A percentile compares a stretch with the other conserved stretches of the same genome.
phyloP scores from a whole-genome alignment of 2,329 filamentous ascomycete species.

The Didymella sp. region DNA sequence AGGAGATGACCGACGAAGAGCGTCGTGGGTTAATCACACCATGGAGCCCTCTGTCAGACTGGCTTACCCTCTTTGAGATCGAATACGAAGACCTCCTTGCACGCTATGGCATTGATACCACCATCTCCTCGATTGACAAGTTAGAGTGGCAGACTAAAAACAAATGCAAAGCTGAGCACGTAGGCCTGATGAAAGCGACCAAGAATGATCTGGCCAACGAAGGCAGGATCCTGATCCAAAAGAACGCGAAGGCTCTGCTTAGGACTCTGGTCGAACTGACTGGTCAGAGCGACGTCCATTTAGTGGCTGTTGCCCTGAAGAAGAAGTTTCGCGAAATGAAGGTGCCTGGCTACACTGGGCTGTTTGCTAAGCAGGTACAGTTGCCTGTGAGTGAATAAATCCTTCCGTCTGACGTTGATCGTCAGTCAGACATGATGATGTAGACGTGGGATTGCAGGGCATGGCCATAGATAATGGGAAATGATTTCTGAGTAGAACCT shows the following conservation, averaged over 20 bases:
- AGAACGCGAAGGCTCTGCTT: background rate
- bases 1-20: background rate
- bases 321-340: slow-evolving; percentile 1
- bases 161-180: background rate
- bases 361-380: background rate
- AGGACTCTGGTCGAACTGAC: background rate
- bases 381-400: too few species aligned
- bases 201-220: background rate
- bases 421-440: too few species aligned
- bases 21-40: background rate
- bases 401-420: too few species aligned
- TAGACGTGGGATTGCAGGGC: too few species aligned
- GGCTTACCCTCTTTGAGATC: background rate
- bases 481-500: too few species aligned
- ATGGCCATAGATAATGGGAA: too few species aligned
- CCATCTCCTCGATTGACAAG: background rate
- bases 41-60: slow-evolving; percentile 3
- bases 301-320: background rate
- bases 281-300: background rate
- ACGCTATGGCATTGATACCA: background rate
- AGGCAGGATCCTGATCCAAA: background rate
- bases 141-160: background rate
- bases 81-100: background rate
- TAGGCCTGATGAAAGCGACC: background rate
- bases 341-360: background rate